Evolutionary conservation across 768 basidiomycete species (phyloP), one percentile per base, ranked within the genome.

Genomic region (Lepiota brunneoincarnata): DNA sequence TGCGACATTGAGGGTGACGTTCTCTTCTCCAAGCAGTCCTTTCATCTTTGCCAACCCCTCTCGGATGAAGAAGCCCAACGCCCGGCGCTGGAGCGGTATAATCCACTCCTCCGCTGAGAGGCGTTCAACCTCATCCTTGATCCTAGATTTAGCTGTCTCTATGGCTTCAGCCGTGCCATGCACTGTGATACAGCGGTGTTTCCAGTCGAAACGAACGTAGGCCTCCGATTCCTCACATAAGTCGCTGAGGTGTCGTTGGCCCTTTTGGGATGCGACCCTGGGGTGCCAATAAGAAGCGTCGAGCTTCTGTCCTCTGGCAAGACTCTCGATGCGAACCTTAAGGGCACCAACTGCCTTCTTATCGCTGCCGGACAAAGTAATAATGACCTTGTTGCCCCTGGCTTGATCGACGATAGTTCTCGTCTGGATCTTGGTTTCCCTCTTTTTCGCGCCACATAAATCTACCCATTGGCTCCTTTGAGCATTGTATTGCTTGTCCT

Each of bases 321-420:
- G 62, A 48, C 69, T 75, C 63, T 86, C 84, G 0, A 82, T 78
- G 48, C 83, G 69, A 11, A 85, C 83, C 67, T 84, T 86, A 55
- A 86, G 60, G 4, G 75, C 71, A 1, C 84, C 84, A 1, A 78
- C 73, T 1, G 74, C 74, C 58, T 78, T 76, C 65, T 79, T 79
- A 46, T 78, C 77, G 12, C 77, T 70, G 0, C 84, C 83, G 1
- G 69, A 59, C n/a, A 84, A 70, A 3, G 67, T 72, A 37, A 85
- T 72, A 14, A 68, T 64, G 40, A 77, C 70, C 4, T 43, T 57
- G 14, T 58, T 60, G 9, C 58, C 61, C 2, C 59, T 55, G 34
- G 4, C 53, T 53, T 3, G 76, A 62, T 34, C 63, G 51, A 17
- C 79, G 61, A 35, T 69, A 71, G 0, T 72, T 69, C 14, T 69